A percentile compares a stretch with the other conserved stretches of the same genome.
phyloP scores from a whole-genome alignment of 768 basidiomycete genomes.

The Cubamyces sp. region DNA sequence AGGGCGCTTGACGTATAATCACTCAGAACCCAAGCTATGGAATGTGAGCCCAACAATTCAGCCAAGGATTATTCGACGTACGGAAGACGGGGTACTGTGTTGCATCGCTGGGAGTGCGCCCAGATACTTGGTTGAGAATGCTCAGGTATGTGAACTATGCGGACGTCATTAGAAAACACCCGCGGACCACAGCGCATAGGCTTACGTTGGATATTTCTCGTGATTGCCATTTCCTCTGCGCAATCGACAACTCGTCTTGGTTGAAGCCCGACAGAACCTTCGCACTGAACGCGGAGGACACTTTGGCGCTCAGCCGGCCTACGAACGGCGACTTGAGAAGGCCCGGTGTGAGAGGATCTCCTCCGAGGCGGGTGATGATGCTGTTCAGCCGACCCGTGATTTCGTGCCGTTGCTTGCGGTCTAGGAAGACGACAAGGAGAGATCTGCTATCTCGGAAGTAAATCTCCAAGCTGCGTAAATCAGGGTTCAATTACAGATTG shows the following conservation, averaged over 20 bases:
- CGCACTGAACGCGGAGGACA: slow-evolving; percentile 39
- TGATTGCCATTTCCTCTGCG: slow-evolving; percentile 84
- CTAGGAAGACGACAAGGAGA: slow-evolving; percentile 79
- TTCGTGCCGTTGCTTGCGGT: slow-evolving; percentile 64
- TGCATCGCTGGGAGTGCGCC: slow-evolving; percentile 91
- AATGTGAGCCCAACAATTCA: neutral
- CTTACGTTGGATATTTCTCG: slow-evolving; percentile 90
- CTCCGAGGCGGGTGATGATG: slow-evolving; percentile 44
- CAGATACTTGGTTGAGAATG: slow-evolving; percentile 89
- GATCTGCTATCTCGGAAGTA: slow-evolving; percentile 94
- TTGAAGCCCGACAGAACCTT: slow-evolving; percentile 54
- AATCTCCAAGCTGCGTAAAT: slow-evolving; percentile 68
- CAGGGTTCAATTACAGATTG: neutral
- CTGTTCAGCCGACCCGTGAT: slow-evolving; percentile 56
- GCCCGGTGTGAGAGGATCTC: slow-evolving; percentile 47
- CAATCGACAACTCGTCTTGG: slow-evolving; percentile 65
- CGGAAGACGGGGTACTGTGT: slow-evolving; percentile 94
- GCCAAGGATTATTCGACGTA: slow-evolving; percentile 39
- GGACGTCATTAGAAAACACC: neutral
- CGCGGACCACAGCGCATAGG: neutral
- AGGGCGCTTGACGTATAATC: slow-evolving; percentile 79
- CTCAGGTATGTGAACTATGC: slow-evolving; percentile 84
- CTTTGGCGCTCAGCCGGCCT: slow-evolving; percentile 45
- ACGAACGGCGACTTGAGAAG: slow-evolving; percentile 58
- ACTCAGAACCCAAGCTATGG: slow-evolving; percentile 82